Evolutionary conservation across 305 asterid species (phyloP).

Genomic region (Rubia tinctorum): DNA sequence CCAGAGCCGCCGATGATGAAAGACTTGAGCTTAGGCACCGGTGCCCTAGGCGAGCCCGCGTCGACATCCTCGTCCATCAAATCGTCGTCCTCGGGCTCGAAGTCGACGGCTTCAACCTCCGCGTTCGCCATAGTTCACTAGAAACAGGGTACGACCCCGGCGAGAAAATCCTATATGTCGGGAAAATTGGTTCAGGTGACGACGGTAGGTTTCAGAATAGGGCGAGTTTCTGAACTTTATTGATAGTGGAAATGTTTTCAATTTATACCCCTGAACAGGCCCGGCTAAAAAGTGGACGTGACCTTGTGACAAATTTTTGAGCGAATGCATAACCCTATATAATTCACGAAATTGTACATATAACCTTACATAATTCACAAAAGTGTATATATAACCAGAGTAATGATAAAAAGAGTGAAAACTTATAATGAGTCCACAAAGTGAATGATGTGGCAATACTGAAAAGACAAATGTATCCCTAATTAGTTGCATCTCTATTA

Average conservation of each 20-base stretch:
- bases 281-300: not conserved
- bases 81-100: conserved; percentile 97
- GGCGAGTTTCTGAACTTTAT: not conserved
- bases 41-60: conserved; percentile 45
- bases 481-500: too few species aligned
- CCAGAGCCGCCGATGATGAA: conserved; percentile 76
- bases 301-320: too few species aligned
- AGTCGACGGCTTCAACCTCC: conserved; percentile 83
- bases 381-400: too few species aligned
- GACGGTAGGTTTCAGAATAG: not conserved
- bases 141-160: not conserved
- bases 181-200: not conserved
- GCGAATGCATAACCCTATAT: too few species aligned
- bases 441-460: too few species aligned
- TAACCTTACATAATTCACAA: too few species aligned
- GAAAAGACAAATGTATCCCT: too few species aligned
- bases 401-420: too few species aligned
- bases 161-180: not conserved
- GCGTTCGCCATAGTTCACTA: conserved; percentile 57
- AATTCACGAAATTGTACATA: too few species aligned
- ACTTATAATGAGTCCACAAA: too few species aligned
- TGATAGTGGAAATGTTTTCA: not conserved
- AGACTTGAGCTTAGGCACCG: conserved; percentile 71
- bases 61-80: conserved; percentile 92
- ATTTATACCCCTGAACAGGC: not conserved